Evolutionary conservation across 73 alveolate species (phyloP).

Genomic region (Paramecium biaurelia): DNA sequence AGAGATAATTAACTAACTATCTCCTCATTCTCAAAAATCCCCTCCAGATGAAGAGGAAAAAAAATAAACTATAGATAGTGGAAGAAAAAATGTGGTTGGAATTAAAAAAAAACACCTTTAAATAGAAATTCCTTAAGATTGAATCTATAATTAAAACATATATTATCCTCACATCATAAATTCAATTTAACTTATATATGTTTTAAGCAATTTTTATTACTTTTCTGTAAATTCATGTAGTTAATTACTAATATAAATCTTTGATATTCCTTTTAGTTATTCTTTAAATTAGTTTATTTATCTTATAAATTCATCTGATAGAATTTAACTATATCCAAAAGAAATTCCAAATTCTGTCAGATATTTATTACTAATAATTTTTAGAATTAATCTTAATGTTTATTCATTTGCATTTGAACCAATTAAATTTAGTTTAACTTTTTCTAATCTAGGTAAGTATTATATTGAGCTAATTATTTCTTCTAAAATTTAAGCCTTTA

Average conservation of each 20-base stretch:
- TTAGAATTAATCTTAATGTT: background rate
- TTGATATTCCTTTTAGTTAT: background rate
- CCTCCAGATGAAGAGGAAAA: conserved; percentile 21
- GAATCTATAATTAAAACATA: background rate
- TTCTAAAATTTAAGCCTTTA: background rate
- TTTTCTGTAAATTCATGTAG: background rate
- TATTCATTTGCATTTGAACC: background rate
- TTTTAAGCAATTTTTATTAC: background rate
- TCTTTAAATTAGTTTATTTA: background rate
- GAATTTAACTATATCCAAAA: background rate
- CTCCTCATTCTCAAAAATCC: background rate
- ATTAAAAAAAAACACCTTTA: conserved; percentile 2
- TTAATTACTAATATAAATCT: background rate
- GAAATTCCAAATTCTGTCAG: background rate
- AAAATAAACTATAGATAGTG: background rate
- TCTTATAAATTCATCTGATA: background rate
- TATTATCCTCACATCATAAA: background rate
- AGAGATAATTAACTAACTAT: background rate
- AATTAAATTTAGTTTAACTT: background rate
- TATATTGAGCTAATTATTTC: background rate
- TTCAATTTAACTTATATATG: background rate
- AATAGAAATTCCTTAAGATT: conserved; percentile 4
- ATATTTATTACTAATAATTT: background rate
- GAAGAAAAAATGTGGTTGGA: background rate
- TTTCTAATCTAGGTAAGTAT: background rate